Evolutionary conservation across 1,284 basidiomycete genomes (phyloP), one percentile per base, ranked within the genome.

Genomic region (Boletellus sp.): DNA sequence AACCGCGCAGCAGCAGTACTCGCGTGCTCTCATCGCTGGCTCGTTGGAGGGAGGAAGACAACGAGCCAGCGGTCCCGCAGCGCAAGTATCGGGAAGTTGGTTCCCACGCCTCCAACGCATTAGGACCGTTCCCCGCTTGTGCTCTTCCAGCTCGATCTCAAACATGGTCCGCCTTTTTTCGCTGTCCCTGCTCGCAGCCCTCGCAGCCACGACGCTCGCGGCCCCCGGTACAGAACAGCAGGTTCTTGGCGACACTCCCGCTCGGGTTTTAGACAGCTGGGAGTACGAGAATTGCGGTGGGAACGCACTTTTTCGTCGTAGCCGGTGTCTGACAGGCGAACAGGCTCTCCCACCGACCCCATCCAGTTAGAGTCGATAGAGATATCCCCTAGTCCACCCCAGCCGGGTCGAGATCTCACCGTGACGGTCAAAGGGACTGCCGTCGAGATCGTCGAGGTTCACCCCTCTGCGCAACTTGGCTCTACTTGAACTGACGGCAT

Each of bases 1-100:
- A 57, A 95, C 86, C 46, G 92, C 92, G 64, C 86, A 88, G 64
- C 86, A 89, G 59, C 87, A 89, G 61, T 89, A 89, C 35, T 89
- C 83, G 74, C 85, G 76, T 42, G 81, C 71, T 68, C 85, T 88
- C 82, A 80, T 81, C 44, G 10, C 12, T 32, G 16, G 46, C 18
- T 24, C 39, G 30, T 28, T 33, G 36, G 22, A 40, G 49, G 13
- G 30, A 18, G 19, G 33, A 30, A 19, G 13, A 39, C 18, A 4
- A 15, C 7, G 16, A 30, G 26, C 4, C 12, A 13, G 30, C 32
- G 21, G 13, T 13, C 12, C 11, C 50, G 48, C 54, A 50, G 49
- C 5, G 36, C 35, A 8, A n/a, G 21, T 13, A 44, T 62, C 40
- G 1, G 49, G 65, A 47, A 57, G 21, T 32, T 10, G 3, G 41